phyloP scores from a whole-genome alignment of 2,329 filamentous ascomycete species.

The Trichoderma sp. region DNA sequence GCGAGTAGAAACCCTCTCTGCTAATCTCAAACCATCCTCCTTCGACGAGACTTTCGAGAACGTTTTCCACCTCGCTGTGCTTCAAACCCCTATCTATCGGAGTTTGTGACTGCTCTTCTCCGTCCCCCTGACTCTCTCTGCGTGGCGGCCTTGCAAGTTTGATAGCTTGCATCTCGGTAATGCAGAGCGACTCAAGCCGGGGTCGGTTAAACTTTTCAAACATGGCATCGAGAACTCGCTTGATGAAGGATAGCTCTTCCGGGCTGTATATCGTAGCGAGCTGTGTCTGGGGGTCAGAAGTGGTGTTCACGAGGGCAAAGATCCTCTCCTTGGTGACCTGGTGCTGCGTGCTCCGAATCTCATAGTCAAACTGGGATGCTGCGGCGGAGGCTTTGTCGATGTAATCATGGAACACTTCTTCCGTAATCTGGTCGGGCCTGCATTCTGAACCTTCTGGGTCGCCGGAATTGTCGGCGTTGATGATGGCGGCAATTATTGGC shows the following conservation, averaged over 20 bases:
- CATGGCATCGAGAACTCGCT: conserved; percentile 84
- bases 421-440: conserved; percentile 63
- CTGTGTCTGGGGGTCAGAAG: conserved; percentile 81
- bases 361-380: conserved; percentile 80
- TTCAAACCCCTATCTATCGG: conserved; percentile 62
- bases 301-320: conserved; percentile 85
- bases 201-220: conserved; percentile 85
- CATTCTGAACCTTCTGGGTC: conserved; percentile 39
- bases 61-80: conserved; percentile 72
- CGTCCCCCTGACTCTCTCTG: conserved; percentile 35
- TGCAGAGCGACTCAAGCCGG: conserved; percentile 78
- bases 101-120: conserved; percentile 38
- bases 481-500: conserved; percentile 74
- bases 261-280: conserved; percentile 77
- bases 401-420: conserved; percentile 67
- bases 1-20: conserved; percentile 67
- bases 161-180: conserved; percentile 77
- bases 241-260: conserved; percentile 88
- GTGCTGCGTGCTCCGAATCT: conserved; percentile 74
- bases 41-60: conserved; percentile 68
- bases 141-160: conserved; percentile 61
- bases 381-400: conserved; percentile 70
- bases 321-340: conserved; percentile 68
- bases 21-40: conserved; percentile 87
- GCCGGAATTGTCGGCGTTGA: conserved; percentile 55